phyloP scores from a whole-genome alignment of 2,329 filamentous ascomycete genomes.

The Aspergillus persii region DNA sequence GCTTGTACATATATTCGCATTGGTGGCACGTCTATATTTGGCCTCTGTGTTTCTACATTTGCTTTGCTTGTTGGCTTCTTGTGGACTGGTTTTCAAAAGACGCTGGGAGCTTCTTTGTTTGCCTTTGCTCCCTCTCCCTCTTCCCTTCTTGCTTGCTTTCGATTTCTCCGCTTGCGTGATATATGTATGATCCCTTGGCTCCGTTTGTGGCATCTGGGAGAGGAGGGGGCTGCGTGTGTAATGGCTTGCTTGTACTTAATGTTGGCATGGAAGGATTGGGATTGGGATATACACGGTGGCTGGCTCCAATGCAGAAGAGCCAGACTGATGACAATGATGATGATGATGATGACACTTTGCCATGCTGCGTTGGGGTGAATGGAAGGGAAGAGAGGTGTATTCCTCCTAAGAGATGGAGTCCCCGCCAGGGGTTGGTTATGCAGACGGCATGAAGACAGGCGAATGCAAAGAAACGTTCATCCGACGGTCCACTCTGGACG shows the following conservation, averaged over 20 bases:
- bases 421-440: background rate
- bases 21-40: constrained; percentile 21
- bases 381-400: background rate
- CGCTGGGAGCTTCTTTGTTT: background rate
- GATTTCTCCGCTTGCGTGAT: constrained; percentile 14
- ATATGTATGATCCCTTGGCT: constrained; percentile 16
- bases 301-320: constrained; percentile 5
- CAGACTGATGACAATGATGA: constrained; percentile 7
- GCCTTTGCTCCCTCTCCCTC: background rate
- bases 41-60: constrained; percentile 9
- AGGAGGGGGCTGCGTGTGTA: constrained; percentile 9
- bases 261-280: constrained; percentile 6
- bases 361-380: constrained; percentile 2
- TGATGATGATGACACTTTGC: constrained; percentile 9
- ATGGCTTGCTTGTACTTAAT: constrained; percentile 20
- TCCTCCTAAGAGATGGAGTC: background rate
- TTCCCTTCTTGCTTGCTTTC: constrained; percentile 6
- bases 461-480: constrained; percentile 1
- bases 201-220: constrained; percentile 9
- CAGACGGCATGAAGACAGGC: background rate
- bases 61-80: constrained; percentile 8
- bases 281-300: constrained; percentile 14
- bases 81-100: constrained; percentile 13
- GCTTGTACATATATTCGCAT: constrained; percentile 36
- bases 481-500: background rate